A percentile compares a stretch with the other conserved stretches of the same genome.
Conservation (phyloP, 1,284 basidiomycete species). For the Boletus sp. region DNA sequence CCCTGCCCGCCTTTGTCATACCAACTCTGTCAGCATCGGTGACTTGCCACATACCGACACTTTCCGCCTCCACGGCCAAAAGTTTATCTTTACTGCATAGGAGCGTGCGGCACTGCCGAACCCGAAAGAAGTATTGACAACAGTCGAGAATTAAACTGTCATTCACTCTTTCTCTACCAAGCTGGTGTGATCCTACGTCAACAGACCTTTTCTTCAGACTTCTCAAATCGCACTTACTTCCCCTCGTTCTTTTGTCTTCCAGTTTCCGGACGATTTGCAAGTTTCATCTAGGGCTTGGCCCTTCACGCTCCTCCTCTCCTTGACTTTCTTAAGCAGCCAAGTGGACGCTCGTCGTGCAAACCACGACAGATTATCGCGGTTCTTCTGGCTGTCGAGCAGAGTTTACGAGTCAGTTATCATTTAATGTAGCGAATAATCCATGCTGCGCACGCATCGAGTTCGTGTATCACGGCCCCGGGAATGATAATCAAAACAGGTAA, state of each 20-base stretch:
- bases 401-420: slow-evolving; percentile 2
- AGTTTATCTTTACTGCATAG: slow-evolving; percentile 68
- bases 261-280: slow-evolving; percentile 53
- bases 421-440: neutral
- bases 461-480: slow-evolving; percentile 68
- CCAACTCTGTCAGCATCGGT: neutral
- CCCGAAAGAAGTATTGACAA: slow-evolving; percentile 52
- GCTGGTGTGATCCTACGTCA: slow-evolving; percentile 15
- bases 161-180: slow-evolving; percentile 44
- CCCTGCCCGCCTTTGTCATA: slow-evolving; percentile 26
- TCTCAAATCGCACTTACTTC: slow-evolving; percentile 37
- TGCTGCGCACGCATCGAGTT: slow-evolving; percentile 62
- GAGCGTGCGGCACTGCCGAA: slow-evolving; percentile 40
- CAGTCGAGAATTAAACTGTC: slow-evolving; percentile 73
- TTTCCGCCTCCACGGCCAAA: slow-evolving; percentile 53
- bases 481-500: slow-evolving; percentile 60
- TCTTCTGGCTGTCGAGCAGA: slow-evolving; percentile 55
- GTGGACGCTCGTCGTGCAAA: slow-evolving; percentile 67
- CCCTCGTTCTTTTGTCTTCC: slow-evolving; percentile 48
- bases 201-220: neutral
- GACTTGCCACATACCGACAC: slow-evolving; percentile 42
- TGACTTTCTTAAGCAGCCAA: slow-evolving; percentile 66
- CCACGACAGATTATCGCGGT: slow-evolving; percentile 57
- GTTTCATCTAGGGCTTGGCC: slow-evolving; percentile 70
- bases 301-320: slow-evolving; percentile 55